Conservation (phyloP, 1,284 basidiomycete genomes). For the Laetiporus sulphureus region DNA sequence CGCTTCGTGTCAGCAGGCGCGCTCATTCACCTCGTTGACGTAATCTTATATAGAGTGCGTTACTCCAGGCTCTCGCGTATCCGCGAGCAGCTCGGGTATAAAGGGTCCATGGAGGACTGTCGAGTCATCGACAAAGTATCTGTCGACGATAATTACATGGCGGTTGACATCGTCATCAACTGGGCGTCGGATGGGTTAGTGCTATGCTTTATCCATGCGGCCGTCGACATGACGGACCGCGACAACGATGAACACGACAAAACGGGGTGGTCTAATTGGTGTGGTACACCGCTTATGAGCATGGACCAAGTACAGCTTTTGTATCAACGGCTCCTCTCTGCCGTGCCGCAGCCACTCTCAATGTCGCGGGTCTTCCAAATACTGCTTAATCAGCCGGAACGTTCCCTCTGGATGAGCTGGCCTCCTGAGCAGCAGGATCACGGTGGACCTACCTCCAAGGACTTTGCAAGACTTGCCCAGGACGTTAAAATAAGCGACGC, state of each 20-base stretch:
- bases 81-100: constrained; percentile 59
- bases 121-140: constrained; percentile 62
- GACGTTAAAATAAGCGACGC: constrained; percentile 64
- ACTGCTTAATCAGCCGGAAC: constrained; percentile 45
- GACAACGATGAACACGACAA: constrained; percentile 80
- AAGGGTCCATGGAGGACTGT: constrained; percentile 47
- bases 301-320: constrained; percentile 51
- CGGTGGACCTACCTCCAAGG: constrained; percentile 62
- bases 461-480: constrained; percentile 78
- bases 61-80: constrained; percentile 68
- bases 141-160: constrained; percentile 78
- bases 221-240: constrained; percentile 64
- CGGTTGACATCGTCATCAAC: constrained; percentile 90
- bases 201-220: constrained; percentile 93
- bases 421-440: constrained; percentile 61
- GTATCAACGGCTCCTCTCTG: constrained; percentile 48
- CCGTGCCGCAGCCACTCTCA: constrained; percentile 40
- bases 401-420: constrained; percentile 77
- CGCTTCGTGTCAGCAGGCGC: constrained; percentile 9
- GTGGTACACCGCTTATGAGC: constrained; percentile 68
- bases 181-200: constrained; percentile 90
- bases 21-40: constrained; percentile 10
- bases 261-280: constrained; percentile 91
- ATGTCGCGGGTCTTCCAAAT: constrained; percentile 79
- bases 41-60: constrained; percentile 48